These are phyloP conservation scores for Oryza longistaminata DNA, from an alignment of 176 grass and related monocot genomes.

Conservation along the genomic window DNA sequence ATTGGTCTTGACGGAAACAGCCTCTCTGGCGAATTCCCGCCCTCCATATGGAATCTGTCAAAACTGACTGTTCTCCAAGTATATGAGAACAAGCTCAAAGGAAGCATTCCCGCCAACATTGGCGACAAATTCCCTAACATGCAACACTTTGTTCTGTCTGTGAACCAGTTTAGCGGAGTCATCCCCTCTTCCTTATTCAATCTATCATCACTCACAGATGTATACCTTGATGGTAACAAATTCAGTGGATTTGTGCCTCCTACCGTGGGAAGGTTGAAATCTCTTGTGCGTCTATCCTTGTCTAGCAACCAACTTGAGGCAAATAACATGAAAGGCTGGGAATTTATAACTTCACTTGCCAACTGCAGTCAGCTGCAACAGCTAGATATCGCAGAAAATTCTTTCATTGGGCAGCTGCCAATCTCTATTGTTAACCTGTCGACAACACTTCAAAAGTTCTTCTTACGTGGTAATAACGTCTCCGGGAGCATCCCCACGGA, in stretches of 20 bases:
- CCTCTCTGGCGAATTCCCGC: background rate
- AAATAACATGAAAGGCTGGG: slow-evolving; percentile 7
- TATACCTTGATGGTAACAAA: background rate
- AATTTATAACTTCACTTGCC: slow-evolving; percentile 17
- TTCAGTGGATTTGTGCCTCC: slow-evolving; percentile 25
- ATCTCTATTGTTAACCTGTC: background rate
- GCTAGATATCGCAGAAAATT: background rate
- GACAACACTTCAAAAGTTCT: background rate
- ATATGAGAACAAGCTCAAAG: background rate
- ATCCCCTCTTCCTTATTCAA: slow-evolving; percentile 27
- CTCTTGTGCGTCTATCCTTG: background rate
- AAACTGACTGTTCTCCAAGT: background rate
- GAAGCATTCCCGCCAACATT: background rate
- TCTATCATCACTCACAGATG: background rate
- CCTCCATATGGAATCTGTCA: slow-evolving; percentile 7
- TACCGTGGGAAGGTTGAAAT: background rate
- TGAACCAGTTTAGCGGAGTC: background rate
- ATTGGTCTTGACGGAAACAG: background rate
- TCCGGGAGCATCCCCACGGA: background rate
- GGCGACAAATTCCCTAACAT: background rate
- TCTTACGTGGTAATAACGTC: background rate
- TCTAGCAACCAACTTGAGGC: background rate
- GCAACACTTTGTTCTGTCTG: background rate
- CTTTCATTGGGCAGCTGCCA: slow-evolving; percentile 10
- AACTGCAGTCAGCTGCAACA: slow-evolving; percentile 25